A percentile compares a stretch with the other conserved stretches of the same genome.
Conservation (phyloP, 2,329 filamentous ascomycete species). For the Apiospora kogelbergensis region DNA sequence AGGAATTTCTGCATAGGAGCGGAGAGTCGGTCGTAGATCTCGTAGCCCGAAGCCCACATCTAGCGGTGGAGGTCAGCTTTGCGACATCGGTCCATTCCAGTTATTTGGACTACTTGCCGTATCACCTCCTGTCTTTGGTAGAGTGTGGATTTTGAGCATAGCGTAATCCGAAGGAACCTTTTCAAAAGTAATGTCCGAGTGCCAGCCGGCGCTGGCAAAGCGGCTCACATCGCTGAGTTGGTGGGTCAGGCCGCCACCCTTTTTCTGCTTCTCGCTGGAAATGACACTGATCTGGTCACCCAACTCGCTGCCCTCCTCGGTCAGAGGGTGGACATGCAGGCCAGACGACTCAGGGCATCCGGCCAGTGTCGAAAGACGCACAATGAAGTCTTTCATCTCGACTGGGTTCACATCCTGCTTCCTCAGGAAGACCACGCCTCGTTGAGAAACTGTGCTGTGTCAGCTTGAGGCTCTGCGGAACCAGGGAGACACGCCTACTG, state of each 20-base stretch:
- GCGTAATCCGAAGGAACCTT: conserved; percentile 53
- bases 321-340: conserved; percentile 55
- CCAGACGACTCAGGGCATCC: conserved; percentile 48
- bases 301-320: conserved; percentile 50
- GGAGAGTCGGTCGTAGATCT: conserved; percentile 56
- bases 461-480: conserved; percentile 7
- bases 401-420: conserved; percentile 45
- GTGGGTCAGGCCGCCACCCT: conserved; percentile 51
- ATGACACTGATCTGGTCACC: conserved; percentile 58
- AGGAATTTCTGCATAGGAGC: conserved; percentile 45
- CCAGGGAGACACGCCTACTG: conserved; percentile 19
- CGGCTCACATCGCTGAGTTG: conserved; percentile 50
- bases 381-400: conserved; percentile 45
- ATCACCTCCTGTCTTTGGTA: conserved; percentile 48
- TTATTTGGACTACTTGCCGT: conserved; percentile 27
- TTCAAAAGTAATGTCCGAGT: conserved; percentile 56
- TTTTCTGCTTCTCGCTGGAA: conserved; percentile 54
- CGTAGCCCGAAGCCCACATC: conserved; percentile 50
- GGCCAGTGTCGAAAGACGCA: conserved; percentile 42
- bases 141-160: conserved; percentile 48
- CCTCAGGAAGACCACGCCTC: conserved; percentile 51
- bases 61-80: conserved; percentile 15
- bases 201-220: conserved; percentile 49
- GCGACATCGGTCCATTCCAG: neutral
- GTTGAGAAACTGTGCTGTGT: conserved; percentile 38